Base-by-base conservation (phyloP, 2,329 filamentous ascomycete genomes). In the Exophiala phaeomuriformis region DNA sequence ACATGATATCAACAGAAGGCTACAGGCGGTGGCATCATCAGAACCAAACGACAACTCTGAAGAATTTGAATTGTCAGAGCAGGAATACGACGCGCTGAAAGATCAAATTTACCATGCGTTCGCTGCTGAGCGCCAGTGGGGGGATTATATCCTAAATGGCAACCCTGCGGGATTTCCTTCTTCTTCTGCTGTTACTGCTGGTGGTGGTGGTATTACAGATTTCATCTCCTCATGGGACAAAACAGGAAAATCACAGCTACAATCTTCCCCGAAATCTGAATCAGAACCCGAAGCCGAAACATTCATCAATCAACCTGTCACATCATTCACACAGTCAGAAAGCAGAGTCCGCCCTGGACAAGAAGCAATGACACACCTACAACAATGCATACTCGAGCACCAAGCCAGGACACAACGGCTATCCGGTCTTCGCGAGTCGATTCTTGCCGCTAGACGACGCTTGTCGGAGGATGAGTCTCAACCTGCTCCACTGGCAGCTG, bases 51-150 rank as follows among this genome's bases (percentile, higher is more conserved):
- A 19, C 19, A 19, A 19, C 19, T 19, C 19, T 19, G 50, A 55
- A 8, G 27, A 33, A 7, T 28, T 51, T 10, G 9, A 32, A 28
- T 9, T 27, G 10, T 27, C 44, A 2, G 27, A 31, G 3, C 12
- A 47, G 27, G 47, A 51, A 27, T 27, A 47, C 44, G 40, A 51
- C 5, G 27, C 6, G 35, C 49, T 58, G 6, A 30, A 41, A 28
- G 47, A 53, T 4, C 47, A 52, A 27, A 41, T 56, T 19, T 43
- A 51, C 30, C 44, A 52, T 8, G 50, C 56, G 7, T 58, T 56
- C 29, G 50, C 51, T 2, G 39, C 28, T 8, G 49, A 58, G 30
- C 47, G 47, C 10, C 53, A 51, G 10, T 58, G 56, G 56, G 51
- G 37, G 4, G 41, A 31, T 19, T 56, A 51, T 36, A 45, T 56